phyloP scores from a whole-genome alignment of 148 eudicot genomes.

The Fagopyrum homotropicum region DNA sequence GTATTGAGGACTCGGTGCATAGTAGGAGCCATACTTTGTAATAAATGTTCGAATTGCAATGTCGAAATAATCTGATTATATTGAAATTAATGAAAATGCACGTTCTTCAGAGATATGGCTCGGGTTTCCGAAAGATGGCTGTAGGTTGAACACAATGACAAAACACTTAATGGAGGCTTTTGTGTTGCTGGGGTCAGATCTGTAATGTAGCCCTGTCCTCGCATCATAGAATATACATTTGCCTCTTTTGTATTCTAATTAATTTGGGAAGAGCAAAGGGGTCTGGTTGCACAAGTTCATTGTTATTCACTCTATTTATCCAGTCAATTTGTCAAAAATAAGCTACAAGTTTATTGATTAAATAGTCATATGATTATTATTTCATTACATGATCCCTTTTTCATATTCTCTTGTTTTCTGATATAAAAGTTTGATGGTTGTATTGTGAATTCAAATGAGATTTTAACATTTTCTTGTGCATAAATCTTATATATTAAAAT shows the following conservation, averaged over 20 bases:
- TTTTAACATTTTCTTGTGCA: not conserved
- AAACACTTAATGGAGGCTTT: not conserved
- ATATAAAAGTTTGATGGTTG: not conserved
- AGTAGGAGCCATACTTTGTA: not conserved
- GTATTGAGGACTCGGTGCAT: not conserved
- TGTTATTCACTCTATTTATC: conserved; percentile 4
- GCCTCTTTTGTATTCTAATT: not conserved
- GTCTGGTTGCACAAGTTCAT: not conserved
- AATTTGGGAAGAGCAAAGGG: not conserved
- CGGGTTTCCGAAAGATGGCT: not conserved
- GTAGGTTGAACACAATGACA: not conserved
- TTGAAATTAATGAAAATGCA: not conserved
- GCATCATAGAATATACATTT: not conserved
- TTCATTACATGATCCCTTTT: not conserved
- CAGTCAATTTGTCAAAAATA: not conserved
- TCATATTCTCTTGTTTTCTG: not conserved
- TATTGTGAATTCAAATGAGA: not conserved
- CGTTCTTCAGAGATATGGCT: not conserved
- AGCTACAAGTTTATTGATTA: not conserved
- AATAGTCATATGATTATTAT: not conserved
- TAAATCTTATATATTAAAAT: not conserved
- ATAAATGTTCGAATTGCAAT: not conserved
- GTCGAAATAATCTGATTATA: not conserved
- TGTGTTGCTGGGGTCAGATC: not conserved
- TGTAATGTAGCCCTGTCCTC: not conserved